Base-by-base conservation (phyloP, 495 filamentous ascomycete genomes). In the Podospora conica region DNA sequence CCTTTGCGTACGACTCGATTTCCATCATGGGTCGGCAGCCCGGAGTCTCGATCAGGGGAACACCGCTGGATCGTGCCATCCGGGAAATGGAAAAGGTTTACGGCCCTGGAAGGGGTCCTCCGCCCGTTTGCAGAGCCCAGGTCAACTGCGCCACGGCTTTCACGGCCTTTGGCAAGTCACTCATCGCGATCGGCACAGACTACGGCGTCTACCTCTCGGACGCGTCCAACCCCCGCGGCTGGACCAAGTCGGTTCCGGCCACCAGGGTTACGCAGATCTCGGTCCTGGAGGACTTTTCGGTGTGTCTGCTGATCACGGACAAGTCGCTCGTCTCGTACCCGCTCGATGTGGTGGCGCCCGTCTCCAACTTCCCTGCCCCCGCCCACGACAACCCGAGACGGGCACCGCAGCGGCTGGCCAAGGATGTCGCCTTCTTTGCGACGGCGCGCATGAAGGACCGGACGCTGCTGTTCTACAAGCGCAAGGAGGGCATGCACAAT, bases 381-480 rank as follows among this genome's bases (percentile, higher is more conserved):
- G 76, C 82, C 9, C 83, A 83, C 65, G 90, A 93, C 70, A 86
- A 80, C 63, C 80, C 81, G 15, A 85, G 90, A 22, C 85, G 88
- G 61, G 92, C 94, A 4, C 95, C 96, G 1, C 94, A 97, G 74
- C 93, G 96, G 69, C 81, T 98, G 29, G 96, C 92, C 55, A 88
- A 92, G 65, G 95, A 98, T 77, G 93, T 98, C 15, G 88, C 93
- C 31, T 98, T 98, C 83, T 98, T 98, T 75, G 91, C 92, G 7
- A 92, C 91, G 3, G 95, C 93, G 12, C 86, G 90, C 61, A 97
- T 98, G 93, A 98, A 98, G 80, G 96, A 98, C 66, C 86, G 95
- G 8, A 91, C 88, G 68, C 80, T 98, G 58, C 88, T 98, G 20
- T 91, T 98, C 76, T 98, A 97, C 84, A 97, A 98, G 77, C 96